Evolutionary conservation across 73 alveolate genomes (phyloP).

Genomic region (Durusdinium trenchii): DNA sequence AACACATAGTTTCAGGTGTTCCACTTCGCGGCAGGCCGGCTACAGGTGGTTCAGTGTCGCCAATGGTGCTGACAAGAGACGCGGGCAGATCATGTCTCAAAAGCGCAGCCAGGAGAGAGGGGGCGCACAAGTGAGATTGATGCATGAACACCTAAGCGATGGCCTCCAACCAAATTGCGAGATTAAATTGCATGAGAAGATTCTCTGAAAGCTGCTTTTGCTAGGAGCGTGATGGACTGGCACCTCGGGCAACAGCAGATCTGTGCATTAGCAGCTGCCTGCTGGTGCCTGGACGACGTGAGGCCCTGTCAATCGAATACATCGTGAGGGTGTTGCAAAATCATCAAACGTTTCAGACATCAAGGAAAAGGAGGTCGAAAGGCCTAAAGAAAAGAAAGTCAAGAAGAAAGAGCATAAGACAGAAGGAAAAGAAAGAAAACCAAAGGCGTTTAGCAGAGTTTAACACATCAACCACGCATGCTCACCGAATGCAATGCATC

Average conservation of each 20-base stretch:
- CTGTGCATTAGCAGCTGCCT: conserved; percentile 27
- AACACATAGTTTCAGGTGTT: not conserved
- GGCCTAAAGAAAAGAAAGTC: no score
- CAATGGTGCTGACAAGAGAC: conserved; percentile 26
- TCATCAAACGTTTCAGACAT: no score
- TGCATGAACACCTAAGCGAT: no score
- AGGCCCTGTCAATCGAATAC: not conserved
- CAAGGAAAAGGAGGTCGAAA: no score
- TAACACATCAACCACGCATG: no score
- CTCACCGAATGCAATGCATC: no score
- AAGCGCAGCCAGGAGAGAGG: conserved; percentile 47
- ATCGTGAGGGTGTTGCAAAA: not conserved
- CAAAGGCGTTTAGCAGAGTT: no score
- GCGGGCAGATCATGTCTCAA: conserved; percentile 81
- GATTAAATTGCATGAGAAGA: no score
- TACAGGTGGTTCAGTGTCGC: conserved; percentile 74
- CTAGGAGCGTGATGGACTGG: conserved; percentile 13
- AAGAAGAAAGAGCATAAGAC: no score
- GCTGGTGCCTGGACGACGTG: not conserved
- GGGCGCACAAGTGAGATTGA: not conserved
- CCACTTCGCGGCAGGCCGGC: conserved; percentile 37
- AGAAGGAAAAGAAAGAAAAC: no score
- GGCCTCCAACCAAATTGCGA: no score
- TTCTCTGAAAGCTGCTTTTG: no score
- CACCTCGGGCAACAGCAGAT: conserved; percentile 4